Percentiles rank a stretch among this genome's conserved stretches.
These are phyloP conservation scores for Eustoma russellianum DNA, from an alignment of 257 asterid species.

Conservation along the genomic window DNA sequence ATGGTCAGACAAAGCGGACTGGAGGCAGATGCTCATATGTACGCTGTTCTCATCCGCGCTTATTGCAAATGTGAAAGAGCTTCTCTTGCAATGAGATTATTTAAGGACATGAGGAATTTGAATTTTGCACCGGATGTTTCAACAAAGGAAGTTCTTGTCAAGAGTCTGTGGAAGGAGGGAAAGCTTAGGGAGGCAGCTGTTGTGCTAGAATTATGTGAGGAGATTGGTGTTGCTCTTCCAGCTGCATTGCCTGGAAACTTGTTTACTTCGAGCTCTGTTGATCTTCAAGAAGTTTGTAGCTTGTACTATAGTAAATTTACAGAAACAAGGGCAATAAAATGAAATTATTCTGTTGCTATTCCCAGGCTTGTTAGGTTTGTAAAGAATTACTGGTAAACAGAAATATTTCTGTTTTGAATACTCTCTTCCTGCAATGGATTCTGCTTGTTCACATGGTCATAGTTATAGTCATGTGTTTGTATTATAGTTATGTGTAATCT, in stretches of 20 bases:
- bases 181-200: conserved; percentile 86
- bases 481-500: no score
- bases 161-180: conserved; percentile 89
- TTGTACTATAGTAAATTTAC: conserved; percentile 47
- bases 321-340: not conserved
- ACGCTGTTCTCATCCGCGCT: conserved; percentile 67
- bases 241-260: conserved; percentile 62
- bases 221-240: conserved; percentile 27
- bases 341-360: no score
- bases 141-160: conserved; percentile 66
- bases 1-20: conserved; percentile 68
- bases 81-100: conserved; percentile 71
- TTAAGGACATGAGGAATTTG: conserved; percentile 68
- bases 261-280: conserved; percentile 55
- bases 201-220: conserved; percentile 71
- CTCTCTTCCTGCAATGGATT: no score
- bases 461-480: no score
- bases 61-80: conserved; percentile 85
- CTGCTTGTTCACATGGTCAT: no score
- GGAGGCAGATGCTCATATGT: conserved; percentile 83
- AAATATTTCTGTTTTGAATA: no score
- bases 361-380: no score
- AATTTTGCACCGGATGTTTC: conserved; percentile 44
- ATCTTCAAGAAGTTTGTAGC: conserved; percentile 44
- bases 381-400: no score